Conservation (phyloP, 2,329 filamentous ascomycete genomes). For the Epicoccum sorghinum region DNA sequence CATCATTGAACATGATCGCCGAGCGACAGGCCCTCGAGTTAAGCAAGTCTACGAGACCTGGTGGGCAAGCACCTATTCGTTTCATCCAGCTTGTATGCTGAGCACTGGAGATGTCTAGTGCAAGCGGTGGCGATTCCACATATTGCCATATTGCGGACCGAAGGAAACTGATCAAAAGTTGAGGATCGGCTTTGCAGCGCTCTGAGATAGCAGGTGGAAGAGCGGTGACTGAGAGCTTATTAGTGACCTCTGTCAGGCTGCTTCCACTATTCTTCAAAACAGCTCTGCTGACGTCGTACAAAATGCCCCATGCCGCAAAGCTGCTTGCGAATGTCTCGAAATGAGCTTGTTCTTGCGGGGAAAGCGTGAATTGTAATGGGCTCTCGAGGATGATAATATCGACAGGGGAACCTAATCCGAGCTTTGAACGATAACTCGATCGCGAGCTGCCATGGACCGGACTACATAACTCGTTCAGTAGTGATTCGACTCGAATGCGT, state of each 20-base stretch:
- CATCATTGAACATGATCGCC: slow-evolving; percentile 87
- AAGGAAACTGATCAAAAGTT: slow-evolving; percentile 74
- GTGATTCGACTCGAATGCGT: slow-evolving; percentile 75
- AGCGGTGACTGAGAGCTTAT: slow-evolving; percentile 56
- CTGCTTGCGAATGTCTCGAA: slow-evolving; percentile 61
- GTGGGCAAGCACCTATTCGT: slow-evolving; percentile 72
- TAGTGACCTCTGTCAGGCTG: slow-evolving; percentile 7
- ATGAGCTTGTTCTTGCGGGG: slow-evolving; percentile 63
- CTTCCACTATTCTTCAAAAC: not conserved
- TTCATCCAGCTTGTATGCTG: slow-evolving; percentile 59
- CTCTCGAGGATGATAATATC: slow-evolving; percentile 49
- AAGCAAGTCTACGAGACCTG: slow-evolving; percentile 75
- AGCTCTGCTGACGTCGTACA: slow-evolving; percentile 59
- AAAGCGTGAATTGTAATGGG: slow-evolving; percentile 69
- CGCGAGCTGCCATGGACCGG: slow-evolving; percentile 16
- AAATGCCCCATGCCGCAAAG: slow-evolving; percentile 77
- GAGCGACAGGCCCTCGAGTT: slow-evolving; percentile 79
- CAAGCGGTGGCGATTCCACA: slow-evolving; percentile 20
- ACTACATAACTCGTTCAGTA: slow-evolving; percentile 66
- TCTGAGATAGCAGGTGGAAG: slow-evolving; percentile 77
- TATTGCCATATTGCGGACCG: slow-evolving; percentile 75
- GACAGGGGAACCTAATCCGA: slow-evolving; percentile 40
- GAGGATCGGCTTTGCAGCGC: slow-evolving; percentile 74
- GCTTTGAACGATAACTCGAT: slow-evolving; percentile 36
- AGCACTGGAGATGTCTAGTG: not conserved